These are phyloP conservation scores for Diaporthe nobilis DNA, from an alignment of 2,329 filamentous ascomycete genomes.

Conservation along the genomic window DNA sequence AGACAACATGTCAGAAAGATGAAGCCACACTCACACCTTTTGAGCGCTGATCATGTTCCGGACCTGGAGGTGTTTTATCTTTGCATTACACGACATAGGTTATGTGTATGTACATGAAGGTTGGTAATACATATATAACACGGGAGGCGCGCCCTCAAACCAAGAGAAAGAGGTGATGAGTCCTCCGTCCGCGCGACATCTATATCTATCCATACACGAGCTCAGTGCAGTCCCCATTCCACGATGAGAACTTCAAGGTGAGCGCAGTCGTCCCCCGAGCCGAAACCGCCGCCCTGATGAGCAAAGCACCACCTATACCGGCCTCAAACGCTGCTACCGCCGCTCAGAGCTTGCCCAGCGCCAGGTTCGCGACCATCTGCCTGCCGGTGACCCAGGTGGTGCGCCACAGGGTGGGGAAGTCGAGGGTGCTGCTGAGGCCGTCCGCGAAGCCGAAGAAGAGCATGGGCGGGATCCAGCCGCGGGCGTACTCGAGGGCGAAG, in stretches of 20 bases:
- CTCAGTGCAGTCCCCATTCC: not conserved
- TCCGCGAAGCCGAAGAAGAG: conserved; percentile 91
- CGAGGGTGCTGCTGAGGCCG: conserved; percentile 83
- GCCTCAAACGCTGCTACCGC: not conserved
- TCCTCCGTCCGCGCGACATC: not conserved
- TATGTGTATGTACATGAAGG: conserved; percentile 20
- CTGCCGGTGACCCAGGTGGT: conserved; percentile 81
- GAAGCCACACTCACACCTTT: not conserved
- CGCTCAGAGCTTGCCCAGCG: conserved; percentile 77
- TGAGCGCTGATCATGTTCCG: not conserved
- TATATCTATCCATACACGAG: conserved; percentile 8
- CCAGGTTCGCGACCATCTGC: conserved; percentile 82
- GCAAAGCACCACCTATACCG: not conserved
- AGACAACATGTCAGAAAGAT: not conserved
- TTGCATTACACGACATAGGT: not conserved
- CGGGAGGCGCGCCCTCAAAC: not conserved
- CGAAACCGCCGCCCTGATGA: not conserved
- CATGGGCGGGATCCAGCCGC: conserved; percentile 95
- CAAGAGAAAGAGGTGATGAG: not conserved
- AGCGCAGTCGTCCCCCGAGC: not conserved
- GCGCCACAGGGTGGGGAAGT: conserved; percentile 86
- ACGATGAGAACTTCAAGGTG: no score
- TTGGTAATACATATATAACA: not conserved
- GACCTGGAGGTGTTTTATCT: not conserved
- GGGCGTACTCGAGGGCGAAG: conserved; percentile 87